Evolutionary conservation across 257 asterid genomes (phyloP), one percentile per base, ranked within the genome.

Genomic region (Solanum corneliomulleri): DNA sequence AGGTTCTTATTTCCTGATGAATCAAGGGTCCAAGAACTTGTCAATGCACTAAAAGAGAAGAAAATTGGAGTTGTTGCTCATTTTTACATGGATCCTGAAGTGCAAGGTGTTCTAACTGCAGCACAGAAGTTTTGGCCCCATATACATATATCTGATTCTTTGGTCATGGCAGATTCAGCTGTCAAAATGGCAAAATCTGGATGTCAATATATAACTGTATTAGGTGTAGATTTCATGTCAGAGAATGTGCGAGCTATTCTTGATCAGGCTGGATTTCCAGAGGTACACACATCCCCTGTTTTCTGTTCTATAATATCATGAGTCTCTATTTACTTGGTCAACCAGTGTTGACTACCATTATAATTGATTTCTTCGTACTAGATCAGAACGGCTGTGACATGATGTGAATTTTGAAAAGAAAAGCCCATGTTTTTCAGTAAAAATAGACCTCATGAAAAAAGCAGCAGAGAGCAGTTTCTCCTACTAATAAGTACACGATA

Each of bases 11-110:
- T 89, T 64, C 98, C 99, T 12, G 94, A 92, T 84, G 95, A 92
- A 71, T 90, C 84, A 62, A 94, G 94, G 89, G 89, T 93, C 87
- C 89, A 92, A 89, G 98, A 96, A 91, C 94, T 96, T 39, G 99
- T 92, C 88, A 93, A 87, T 90, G 87, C 94, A 89, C 96, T 97
- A n/a, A 87, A 88, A 93, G 98, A 94, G 94, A 95, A 95, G 94
- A 97, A 93, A 91, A 97, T 96, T 87, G 99, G 99, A 39, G 92
- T 97, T 69, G 99, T 92, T 88, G 98, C 99, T 12, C 99, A 97
- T 87, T 97, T 97, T 91, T 97, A 97, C 94, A 97, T 97, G 99
- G 99, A 97, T 91, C 99, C 99, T 49, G 99, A 97, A 91, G 99
- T 97, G 86, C 99, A 97, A 92, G 99, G 99, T 13, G 94, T 97